Evolutionary conservation across 2,329 filamentous ascomycete genomes (phyloP).

Genomic region (Colletotrichum sp.): DNA sequence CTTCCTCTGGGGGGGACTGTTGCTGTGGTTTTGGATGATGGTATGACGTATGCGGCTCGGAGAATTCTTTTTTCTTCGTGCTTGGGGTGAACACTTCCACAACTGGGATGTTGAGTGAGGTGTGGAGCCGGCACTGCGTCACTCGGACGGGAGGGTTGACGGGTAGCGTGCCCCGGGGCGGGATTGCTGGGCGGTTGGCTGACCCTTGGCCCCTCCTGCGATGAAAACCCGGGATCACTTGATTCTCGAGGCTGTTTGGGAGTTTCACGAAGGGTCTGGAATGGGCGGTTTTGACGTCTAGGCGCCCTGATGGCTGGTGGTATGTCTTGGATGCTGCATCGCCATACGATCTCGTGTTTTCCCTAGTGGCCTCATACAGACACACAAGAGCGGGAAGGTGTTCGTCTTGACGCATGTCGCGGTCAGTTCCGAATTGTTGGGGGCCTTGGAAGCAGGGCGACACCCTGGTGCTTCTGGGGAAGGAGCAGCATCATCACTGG

Average conservation of each 20-base stretch:
- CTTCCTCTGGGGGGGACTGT: not conserved
- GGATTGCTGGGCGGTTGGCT: not conserved
- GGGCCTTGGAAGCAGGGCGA: not conserved
- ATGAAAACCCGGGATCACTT: not conserved
- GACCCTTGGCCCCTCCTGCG: not conserved
- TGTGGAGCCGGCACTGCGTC: constrained; percentile 17
- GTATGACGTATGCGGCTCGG: constrained; percentile 20
- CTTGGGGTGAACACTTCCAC: not conserved
- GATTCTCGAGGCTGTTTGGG: not conserved
- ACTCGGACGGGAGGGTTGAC: not conserved
- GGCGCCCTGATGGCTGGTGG: not conserved
- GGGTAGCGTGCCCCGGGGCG: constrained; percentile 7
- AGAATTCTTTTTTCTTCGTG: not conserved
- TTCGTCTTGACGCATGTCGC: not conserved
- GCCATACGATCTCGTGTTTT: not conserved
- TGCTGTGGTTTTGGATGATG: not conserved
- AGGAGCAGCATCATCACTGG: not conserved
- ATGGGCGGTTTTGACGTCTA: not conserved
- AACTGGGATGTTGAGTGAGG: not conserved
- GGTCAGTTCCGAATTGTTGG: not conserved
- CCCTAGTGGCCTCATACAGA: not conserved
- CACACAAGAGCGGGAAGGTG: not conserved
- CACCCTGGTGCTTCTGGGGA: not conserved
- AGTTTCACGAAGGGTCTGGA: constrained; percentile 11
- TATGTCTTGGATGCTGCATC: not conserved